Percentiles rank a stretch among this genome's conserved stretches.
Evolutionary conservation across 164 flowering plant genomes (phyloP).

Genomic region (Hamamelis virginiana): DNA sequence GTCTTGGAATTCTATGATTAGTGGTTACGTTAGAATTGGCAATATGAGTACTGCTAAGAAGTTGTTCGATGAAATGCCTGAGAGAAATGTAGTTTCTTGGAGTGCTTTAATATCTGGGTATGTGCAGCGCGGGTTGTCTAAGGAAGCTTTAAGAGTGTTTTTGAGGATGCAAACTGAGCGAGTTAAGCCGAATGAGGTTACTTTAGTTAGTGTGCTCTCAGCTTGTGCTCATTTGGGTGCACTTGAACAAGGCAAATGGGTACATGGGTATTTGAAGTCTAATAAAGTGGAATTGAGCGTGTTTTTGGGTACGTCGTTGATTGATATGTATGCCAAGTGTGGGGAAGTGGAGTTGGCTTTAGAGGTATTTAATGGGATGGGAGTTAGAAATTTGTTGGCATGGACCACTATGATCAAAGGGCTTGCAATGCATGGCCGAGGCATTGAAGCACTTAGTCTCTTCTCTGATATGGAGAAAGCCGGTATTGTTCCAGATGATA

Average conservation of each 20-base stretch:
- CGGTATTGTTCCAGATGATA: slow-evolving; percentile 29
- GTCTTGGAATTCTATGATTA: slow-evolving; percentile 37
- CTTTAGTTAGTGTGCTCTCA: slow-evolving; percentile 27
- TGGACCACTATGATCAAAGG: slow-evolving; percentile 41
- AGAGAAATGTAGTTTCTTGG: slow-evolving; percentile 33
- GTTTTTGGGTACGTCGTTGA: slow-evolving; percentile 30
- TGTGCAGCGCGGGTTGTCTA: slow-evolving; percentile 23
- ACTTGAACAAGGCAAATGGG: slow-evolving; percentile 35
- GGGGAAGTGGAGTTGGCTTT: slow-evolving; percentile 32
- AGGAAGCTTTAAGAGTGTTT: slow-evolving; percentile 30
- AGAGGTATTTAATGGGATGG: slow-evolving; percentile 34
- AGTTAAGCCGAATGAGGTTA: slow-evolving; percentile 27
- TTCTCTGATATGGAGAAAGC: slow-evolving; percentile 23
- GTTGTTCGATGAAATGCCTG: slow-evolving; percentile 34
- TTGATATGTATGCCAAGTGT: slow-evolving; percentile 42
- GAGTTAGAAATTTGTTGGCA: slow-evolving; percentile 25
- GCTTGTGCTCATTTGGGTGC: slow-evolving; percentile 36
- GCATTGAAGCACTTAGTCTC: slow-evolving; percentile 23
- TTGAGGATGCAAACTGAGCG: slow-evolving; percentile 17
- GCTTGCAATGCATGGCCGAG: slow-evolving; percentile 38
- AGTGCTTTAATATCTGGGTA: slow-evolving; percentile 35
- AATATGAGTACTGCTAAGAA: slow-evolving; percentile 11
- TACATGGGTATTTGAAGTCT: slow-evolving; percentile 28
- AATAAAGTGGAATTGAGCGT: slow-evolving; percentile 25
- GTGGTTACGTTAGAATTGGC: slow-evolving; percentile 27